Evolutionary conservation across 2,329 filamentous ascomycete species (phyloP).

Genomic region (Magnaporthiopsis poae): DNA sequence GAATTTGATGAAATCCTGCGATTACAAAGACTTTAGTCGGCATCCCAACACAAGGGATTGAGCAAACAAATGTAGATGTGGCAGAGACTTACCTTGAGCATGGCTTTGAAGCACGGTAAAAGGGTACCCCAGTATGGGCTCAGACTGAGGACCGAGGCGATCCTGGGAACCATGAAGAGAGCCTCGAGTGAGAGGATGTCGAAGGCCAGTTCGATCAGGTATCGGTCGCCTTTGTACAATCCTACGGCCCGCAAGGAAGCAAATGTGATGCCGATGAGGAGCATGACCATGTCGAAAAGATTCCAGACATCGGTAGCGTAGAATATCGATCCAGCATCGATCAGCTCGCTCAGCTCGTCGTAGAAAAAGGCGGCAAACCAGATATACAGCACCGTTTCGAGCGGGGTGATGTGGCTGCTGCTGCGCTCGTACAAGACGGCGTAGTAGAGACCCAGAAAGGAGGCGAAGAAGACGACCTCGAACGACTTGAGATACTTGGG

Average conservation of each 20-base stretch:
- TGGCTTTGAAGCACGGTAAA: slow-evolving; percentile 84
- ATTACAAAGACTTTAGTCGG: too few relatives aligned
- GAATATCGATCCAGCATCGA: slow-evolving; percentile 77
- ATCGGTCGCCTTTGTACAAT: slow-evolving; percentile 46
- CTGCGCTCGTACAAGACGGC: slow-evolving; percentile 70
- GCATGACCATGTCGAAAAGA: slow-evolving; percentile 62
- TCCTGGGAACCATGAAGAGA: slow-evolving; percentile 78
- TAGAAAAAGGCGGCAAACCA: slow-evolving; percentile 85
- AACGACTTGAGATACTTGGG: slow-evolving; percentile 70
- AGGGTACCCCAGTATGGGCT: slow-evolving; percentile 85
- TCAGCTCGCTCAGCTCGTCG: slow-evolving; percentile 75
- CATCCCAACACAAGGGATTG: too few relatives aligned
- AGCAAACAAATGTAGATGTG: too few relatives aligned
- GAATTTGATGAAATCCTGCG: slow-evolving; percentile 74
- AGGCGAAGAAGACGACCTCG: slow-evolving; percentile 70
- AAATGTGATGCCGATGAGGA: slow-evolving; percentile 49
- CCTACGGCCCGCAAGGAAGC: slow-evolving; percentile 54
- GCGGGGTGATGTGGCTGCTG: slow-evolving; percentile 51
- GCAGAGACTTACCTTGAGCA: slow-evolving; percentile 47
- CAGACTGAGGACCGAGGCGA: slow-evolving; percentile 77
- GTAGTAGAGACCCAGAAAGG: slow-evolving; percentile 74
- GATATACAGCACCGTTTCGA: slow-evolving; percentile 67
- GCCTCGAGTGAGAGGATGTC: slow-evolving; percentile 84
- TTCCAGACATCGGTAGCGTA: slow-evolving; percentile 80
- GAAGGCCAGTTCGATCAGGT: slow-evolving; percentile 69